Evolutionary conservation across 2,329 filamentous ascomycete genomes (phyloP).

Genomic region (Microdochium paspali): DNA sequence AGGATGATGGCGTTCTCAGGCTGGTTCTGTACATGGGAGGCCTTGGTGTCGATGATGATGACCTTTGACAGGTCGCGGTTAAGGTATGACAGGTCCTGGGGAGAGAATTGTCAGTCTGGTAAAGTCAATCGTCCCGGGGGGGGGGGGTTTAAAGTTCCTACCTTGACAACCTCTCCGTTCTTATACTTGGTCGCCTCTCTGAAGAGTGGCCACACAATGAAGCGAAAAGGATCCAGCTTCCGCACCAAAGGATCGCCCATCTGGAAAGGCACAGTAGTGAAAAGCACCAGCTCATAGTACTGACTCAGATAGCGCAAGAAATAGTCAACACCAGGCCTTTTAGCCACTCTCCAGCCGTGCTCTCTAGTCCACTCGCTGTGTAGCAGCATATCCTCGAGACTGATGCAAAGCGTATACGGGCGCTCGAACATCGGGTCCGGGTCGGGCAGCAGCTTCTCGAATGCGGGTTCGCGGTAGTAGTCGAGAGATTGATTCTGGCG

Average conservation of each 20-base stretch:
- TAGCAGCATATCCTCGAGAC: slow-evolving; percentile 85
- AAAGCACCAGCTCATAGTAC: slow-evolving; percentile 96
- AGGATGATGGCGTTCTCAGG: slow-evolving; percentile 95
- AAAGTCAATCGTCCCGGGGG: slow-evolving; percentile 7
- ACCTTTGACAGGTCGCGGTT: slow-evolving; percentile 95
- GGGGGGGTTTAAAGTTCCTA: slow-evolving; percentile 28
- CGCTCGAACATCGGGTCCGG: slow-evolving; percentile 70
- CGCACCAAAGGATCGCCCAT: slow-evolving; percentile 81
- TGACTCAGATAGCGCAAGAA: slow-evolving; percentile 94
- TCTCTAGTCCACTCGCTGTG: slow-evolving; percentile 93
- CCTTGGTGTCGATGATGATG: slow-evolving; percentile 84
- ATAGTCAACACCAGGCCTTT: slow-evolving; percentile 92
- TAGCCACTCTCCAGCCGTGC: slow-evolving; percentile 90
- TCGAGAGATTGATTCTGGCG: slow-evolving; percentile 67
- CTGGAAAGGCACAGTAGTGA: slow-evolving; percentile 78
- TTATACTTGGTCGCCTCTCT: slow-evolving; percentile 96
- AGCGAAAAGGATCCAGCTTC: slow-evolving; percentile 90
- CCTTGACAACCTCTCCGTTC: slow-evolving; percentile 93
- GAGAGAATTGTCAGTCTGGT: slow-evolving; percentile 10
- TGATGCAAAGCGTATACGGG: slow-evolving; percentile 87
- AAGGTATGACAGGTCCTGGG: slow-evolving; percentile 87
- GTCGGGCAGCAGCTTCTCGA: slow-evolving; percentile 84
- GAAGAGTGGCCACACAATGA: slow-evolving; percentile 92
- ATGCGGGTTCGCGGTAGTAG: slow-evolving; percentile 94
- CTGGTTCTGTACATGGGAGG: slow-evolving; percentile 73